Base-by-base conservation (phyloP, 139 green algal genomes). In the Coelastrella sp. region DNA sequence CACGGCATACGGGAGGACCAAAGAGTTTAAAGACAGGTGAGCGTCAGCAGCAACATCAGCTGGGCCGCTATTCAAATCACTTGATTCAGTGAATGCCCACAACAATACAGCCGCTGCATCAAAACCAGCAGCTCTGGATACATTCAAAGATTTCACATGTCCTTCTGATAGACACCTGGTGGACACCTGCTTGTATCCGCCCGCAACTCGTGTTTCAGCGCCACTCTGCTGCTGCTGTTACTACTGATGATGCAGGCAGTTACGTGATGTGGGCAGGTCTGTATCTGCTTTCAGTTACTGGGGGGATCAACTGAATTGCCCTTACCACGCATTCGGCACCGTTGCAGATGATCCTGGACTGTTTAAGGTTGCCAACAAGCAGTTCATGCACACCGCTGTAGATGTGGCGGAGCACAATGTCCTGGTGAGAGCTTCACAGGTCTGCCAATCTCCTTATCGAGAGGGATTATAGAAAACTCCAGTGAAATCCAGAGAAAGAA, bases 381-480 rank as follows among this genome's bases (percentile, higher is more conserved):
- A 96, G 90, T 97, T 93, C 72, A 90, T 4, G 12, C 91, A 95
- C 86, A 97, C 95, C 7, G 89, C 95, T 10, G 82, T 97, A 24
- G 94, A 96, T 70, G 90, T 97, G 10, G 93, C 96, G 57, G 92
- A 96, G 58, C 91, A 94, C 84, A 97, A 97, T 89, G 49, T 97
- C 22, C 68, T 90, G 92, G 95, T 97, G 85, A 70, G 79, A 10
- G 35, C 35, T 49, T 49, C 35, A 49, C 1, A 49, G 35, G 3
- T 49, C 35, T 3, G 35, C 35, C 35, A 3, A 5, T 49, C 3
- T 49, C 35, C 35, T 49, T 49, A 49, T 49, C 35, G 3, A 49
- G 35, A 49, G 35, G 3, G 3, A 49, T 49, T 49, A n/a, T n/a
- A n/a, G n/a, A n/a, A n/a, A n/a, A n/a, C n/a, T n/a, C n/a, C n/a